Percentiles rank a stretch among this genome's conserved stretches.
phyloP scores from a whole-genome alignment of 2,329 filamentous ascomycete species.

The Aspergillus unguis region DNA sequence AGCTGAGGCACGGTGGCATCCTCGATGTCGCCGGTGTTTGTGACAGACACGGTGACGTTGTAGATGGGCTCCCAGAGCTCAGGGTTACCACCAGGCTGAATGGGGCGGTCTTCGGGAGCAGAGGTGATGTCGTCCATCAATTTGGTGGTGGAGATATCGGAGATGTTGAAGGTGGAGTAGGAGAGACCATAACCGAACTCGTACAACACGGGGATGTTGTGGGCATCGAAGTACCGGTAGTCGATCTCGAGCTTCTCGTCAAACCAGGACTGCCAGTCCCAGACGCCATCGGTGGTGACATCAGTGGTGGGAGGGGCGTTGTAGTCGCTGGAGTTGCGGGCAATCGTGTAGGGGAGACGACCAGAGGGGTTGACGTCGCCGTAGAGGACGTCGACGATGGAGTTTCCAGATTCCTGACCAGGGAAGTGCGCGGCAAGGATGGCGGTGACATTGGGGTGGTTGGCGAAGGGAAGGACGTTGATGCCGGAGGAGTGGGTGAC shows the following conservation, averaged over 20 bases:
- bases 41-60: conserved; percentile 57
- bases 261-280: conserved; percentile 19
- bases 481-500: conserved; percentile 74
- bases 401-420: conserved; percentile 78
- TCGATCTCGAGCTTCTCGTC: conserved; percentile 21
- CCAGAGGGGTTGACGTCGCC: conserved; percentile 74
- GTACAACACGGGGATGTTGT: conserved; percentile 19
- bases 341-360: conserved; percentile 79
- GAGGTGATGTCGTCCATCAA: conserved; percentile 56
- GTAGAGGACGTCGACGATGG: conserved; percentile 76
- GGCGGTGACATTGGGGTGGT: conserved; percentile 75
- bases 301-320: conserved; percentile 38
- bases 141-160: conserved; percentile 63
- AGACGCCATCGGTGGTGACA: conserved; percentile 12
- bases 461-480: conserved; percentile 62
- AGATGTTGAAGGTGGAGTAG: conserved; percentile 67
- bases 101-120: conserved; percentile 24
- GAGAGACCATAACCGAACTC: conserved; percentile 60
- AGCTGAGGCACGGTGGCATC: conserved; percentile 73
- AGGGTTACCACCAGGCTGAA: conserved; percentile 47
- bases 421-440: conserved; percentile 81
- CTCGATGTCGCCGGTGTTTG: conserved; percentile 64
- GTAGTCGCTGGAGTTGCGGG: conserved; percentile 63
- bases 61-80: conserved; percentile 23
- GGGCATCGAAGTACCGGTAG: conserved; percentile 23